Percentiles rank a stretch among this genome's conserved stretches.
Evolutionary conservation across 768 basidiomycete species (phyloP).

Genomic region (Trametes gibbosa): DNA sequence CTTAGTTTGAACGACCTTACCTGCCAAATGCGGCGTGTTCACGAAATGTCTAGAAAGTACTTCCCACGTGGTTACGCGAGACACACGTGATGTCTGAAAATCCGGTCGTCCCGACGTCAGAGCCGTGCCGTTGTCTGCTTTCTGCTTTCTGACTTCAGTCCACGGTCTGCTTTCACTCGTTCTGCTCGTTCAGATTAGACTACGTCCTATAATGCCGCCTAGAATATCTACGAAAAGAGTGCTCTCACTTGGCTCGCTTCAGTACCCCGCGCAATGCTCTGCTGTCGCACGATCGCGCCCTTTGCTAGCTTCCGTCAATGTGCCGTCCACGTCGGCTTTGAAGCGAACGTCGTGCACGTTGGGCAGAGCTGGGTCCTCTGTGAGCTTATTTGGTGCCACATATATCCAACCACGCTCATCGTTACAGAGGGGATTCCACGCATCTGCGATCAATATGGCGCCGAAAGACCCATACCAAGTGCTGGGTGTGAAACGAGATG

Average conservation of each 20-base stretch:
- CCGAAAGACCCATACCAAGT: conserved; percentile 87
- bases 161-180: background rate
- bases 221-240: conserved; percentile 36
- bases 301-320: conserved; percentile 8
- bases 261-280: conserved; percentile 1
- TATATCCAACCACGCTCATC: background rate
- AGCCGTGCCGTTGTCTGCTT: background rate
- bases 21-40: conserved; percentile 10
- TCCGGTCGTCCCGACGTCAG: conserved; percentile 18
- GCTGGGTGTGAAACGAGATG: conserved; percentile 85
- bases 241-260: conserved; percentile 19
- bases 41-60: conserved; percentile 16
- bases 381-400: background rate
- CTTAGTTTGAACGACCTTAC: background rate
- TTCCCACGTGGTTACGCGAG: conserved; percentile 1
- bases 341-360: conserved; percentile 1
- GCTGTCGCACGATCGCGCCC: conserved; percentile 3
- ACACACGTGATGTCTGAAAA: conserved; percentile 15
- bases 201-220: conserved; percentile 27
- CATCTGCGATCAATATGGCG: conserved; percentile 50
- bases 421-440: conserved; percentile 71
- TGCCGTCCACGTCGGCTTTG: background rate
- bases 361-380: conserved; percentile 9
- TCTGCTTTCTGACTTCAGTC: background rate
- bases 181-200: conserved; percentile 12